Evolutionary conservation across 192 early-diverging fungal species (phyloP).

Genomic region (Backusella liffmaniae): DNA sequence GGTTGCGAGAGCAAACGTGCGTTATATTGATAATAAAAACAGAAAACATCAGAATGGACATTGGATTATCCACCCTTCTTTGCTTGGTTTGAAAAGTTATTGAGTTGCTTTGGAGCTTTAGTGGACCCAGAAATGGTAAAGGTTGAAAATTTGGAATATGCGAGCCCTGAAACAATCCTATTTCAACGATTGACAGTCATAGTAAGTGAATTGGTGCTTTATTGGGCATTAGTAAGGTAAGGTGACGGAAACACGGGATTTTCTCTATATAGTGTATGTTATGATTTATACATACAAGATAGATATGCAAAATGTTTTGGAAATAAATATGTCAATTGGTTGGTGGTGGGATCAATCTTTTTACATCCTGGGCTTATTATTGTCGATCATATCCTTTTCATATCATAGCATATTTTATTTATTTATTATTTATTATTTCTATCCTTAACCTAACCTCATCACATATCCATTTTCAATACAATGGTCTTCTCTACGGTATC

Average conservation of each 20-base stretch:
- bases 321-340: constrained; percentile 29
- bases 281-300: background rate
- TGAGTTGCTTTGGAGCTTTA: constrained; percentile 58
- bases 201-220: constrained; percentile 77
- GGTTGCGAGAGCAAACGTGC: background rate
- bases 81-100: constrained; percentile 88
- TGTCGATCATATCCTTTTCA: constrained; percentile 70
- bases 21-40: background rate
- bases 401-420: too few relatives aligned
- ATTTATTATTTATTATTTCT: too few relatives aligned
- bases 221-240: constrained; percentile 62
- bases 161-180: constrained; percentile 60
- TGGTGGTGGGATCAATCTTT: constrained; percentile 59
- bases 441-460: too few relatives aligned
- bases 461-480: constrained; percentile 92
- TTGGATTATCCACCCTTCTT: constrained; percentile 98
- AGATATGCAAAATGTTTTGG: constrained; percentile 27
- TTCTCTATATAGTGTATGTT: background rate
- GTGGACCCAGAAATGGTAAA: constrained; percentile 76
- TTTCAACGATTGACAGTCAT: constrained; percentile 88
- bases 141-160: constrained; percentile 67
- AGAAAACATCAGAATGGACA: constrained; percentile 87
- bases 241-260: background rate
- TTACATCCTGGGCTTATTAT: constrained; percentile 74
- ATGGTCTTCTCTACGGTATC: constrained; percentile 89